Conservation (phyloP, 345 rosid genomes). For the Clarkia xantiana region DNA sequence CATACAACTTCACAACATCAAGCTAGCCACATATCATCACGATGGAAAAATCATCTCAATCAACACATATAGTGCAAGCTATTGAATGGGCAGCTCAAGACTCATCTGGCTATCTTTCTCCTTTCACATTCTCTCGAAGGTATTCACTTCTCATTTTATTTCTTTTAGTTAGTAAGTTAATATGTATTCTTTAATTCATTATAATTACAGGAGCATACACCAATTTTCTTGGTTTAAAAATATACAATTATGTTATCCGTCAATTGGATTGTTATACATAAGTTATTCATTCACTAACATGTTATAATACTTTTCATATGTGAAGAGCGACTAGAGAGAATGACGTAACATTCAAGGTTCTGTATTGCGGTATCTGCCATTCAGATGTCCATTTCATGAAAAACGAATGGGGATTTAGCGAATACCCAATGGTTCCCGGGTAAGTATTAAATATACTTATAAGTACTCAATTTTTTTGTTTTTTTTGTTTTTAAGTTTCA, state of each 20-base stretch:
- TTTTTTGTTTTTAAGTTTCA: background rate
- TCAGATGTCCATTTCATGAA: constrained; percentile 19
- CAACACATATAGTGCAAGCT: constrained; percentile 16
- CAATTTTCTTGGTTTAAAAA: background rate
- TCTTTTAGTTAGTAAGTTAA: background rate
- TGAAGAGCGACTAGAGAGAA: constrained; percentile 18
- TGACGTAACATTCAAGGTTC: constrained; percentile 21
- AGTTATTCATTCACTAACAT: too few relatives aligned
- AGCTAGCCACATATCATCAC: background rate
- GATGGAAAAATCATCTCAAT: constrained; percentile 13
- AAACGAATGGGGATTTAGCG: constrained; percentile 19
- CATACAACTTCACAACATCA: too few relatives aligned
- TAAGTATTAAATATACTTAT: constrained; percentile 2
- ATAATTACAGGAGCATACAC: background rate
- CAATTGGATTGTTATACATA: too few relatives aligned
- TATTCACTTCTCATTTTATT: background rate
- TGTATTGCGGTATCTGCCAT: constrained; percentile 34
- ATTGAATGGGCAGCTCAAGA: constrained; percentile 29
- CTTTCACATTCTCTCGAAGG: constrained; percentile 30
- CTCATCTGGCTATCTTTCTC: constrained; percentile 21
- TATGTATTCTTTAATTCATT: background rate
- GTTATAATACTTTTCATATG: too few relatives aligned
- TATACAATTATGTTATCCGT: too few relatives aligned
- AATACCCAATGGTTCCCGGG: constrained; percentile 32
- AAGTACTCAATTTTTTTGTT: background rate